Conservation (phyloP, 2,329 filamentous ascomycete species). For the Endoconidiophora polonica region DNA sequence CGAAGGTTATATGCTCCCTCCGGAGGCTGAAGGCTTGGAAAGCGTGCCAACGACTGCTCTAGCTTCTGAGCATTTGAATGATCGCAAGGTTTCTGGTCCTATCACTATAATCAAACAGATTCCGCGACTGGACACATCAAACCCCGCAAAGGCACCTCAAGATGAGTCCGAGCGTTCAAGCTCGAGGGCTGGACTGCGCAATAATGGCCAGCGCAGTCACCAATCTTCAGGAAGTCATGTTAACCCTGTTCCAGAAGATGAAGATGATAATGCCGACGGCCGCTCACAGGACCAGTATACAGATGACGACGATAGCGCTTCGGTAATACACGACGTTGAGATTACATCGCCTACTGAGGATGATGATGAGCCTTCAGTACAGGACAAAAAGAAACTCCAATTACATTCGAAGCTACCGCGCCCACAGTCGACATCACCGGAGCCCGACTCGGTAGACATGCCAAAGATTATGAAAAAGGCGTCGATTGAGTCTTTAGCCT, state of each 20-base stretch:
- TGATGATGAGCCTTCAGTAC: constrained; percentile 27
- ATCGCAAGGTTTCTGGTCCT: constrained; percentile 14
- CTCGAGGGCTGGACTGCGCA: constrained; percentile 54
- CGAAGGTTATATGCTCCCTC: constrained; percentile 90
- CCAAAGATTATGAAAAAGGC: background rate
- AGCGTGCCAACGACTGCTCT: constrained; percentile 1
- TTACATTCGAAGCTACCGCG: constrained; percentile 3
- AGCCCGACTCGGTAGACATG: background rate
- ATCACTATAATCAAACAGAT: constrained; percentile 16
- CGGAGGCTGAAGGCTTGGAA: constrained; percentile 78
- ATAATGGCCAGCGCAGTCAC: constrained; percentile 39
- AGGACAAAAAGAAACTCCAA: background rate
- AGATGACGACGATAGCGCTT: constrained; percentile 16
- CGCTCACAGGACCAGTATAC: background rate
- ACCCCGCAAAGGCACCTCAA: background rate
- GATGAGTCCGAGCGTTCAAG: constrained; percentile 9
- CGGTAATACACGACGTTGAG: constrained; percentile 3
- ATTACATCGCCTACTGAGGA: constrained; percentile 24
- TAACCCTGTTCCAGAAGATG: constrained; percentile 46
- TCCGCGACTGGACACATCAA: background rate
- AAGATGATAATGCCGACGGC: constrained; percentile 48
- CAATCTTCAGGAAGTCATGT: constrained; percentile 66
- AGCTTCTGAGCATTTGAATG: constrained; percentile 17
- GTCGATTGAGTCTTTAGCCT: background rate
- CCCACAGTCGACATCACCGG: background rate